phyloP scores from a whole-genome alignment of 1,139 yeast genomes.

The Starmera stellimalicola region DNA sequence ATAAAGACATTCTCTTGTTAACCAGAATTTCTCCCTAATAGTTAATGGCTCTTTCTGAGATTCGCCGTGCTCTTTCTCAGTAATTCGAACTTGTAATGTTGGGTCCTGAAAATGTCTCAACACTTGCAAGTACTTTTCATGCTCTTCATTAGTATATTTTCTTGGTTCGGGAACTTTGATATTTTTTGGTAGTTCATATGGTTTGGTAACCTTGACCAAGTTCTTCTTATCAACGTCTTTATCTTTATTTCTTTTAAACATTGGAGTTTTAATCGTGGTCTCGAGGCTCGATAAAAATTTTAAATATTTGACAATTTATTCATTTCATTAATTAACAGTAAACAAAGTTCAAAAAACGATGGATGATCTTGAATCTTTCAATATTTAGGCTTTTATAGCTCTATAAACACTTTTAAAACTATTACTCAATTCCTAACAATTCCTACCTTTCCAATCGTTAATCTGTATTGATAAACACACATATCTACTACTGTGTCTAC shows the following conservation, averaged over 20 bases:
- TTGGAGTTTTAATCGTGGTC: neutral
- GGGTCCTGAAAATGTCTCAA: conserved; percentile 46
- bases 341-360: no score
- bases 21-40: conserved; percentile 72
- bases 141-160: conserved; percentile 43
- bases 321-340: no score
- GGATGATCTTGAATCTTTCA: no score
- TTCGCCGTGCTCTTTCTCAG: conserved; percentile 25
- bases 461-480: neutral
- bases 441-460: neutral
- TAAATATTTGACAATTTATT: no score
- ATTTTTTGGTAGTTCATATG: neutral
- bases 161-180: conserved; percentile 32
- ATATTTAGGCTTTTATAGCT: no score
- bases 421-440: neutral
- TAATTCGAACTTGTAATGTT: conserved; percentile 25
- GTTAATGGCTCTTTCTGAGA: conserved; percentile 27
- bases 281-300: no score
- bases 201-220: conserved; percentile 1
- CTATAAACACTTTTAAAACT: no score
- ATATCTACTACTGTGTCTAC: neutral
- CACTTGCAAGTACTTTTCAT: conserved; percentile 45
- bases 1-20: conserved; percentile 78
- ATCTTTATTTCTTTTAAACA: conserved; percentile 1
- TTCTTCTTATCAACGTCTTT: neutral